These are phyloP conservation scores for Lactarius sanguifluus DNA, from an alignment of 768 basidiomycete genomes.

Conservation along the genomic window DNA sequence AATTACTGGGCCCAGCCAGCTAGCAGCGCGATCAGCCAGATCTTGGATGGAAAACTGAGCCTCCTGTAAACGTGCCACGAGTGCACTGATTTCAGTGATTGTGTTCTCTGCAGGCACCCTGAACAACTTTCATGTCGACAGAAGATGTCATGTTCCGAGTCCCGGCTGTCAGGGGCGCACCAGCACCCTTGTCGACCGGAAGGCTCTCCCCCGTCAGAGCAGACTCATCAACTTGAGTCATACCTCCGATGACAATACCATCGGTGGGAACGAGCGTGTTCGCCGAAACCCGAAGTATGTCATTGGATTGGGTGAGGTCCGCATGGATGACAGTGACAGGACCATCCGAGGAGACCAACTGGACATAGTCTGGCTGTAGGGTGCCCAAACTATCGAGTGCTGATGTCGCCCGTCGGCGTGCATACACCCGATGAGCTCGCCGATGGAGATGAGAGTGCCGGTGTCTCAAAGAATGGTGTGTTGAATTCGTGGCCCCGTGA, in stretches of 20 bases:
- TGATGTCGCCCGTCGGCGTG: constrained; percentile 37
- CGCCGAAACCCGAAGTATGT: constrained; percentile 39
- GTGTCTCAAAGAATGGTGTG: constrained; percentile 46
- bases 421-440: constrained; percentile 40
- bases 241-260: constrained; percentile 39
- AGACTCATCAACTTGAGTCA: constrained; percentile 44
- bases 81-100: constrained; percentile 38
- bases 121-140: constrained; percentile 39
- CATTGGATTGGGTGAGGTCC: constrained; percentile 41
- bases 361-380: constrained; percentile 37
- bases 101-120: constrained; percentile 44
- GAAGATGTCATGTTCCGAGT: constrained; percentile 39
- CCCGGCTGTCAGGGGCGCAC: constrained; percentile 40
- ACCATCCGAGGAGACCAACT: constrained; percentile 34
- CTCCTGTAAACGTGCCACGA: constrained; percentile 40
- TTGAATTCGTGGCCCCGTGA: constrained; percentile 35
- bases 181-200: constrained; percentile 39
- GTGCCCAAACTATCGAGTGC: constrained; percentile 39
- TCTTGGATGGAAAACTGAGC: constrained; percentile 42
- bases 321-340: constrained; percentile 30
- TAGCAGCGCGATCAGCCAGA: constrained; percentile 50
- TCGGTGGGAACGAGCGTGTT: constrained; percentile 42
- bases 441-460: constrained; percentile 44
- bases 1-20: constrained; percentile 49
- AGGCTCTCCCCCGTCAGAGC: constrained; percentile 45